Evolutionary conservation across 257 asterid species (phyloP), one percentile per base, ranked within the genome.

Genomic region (Solanum arcanum): DNA sequence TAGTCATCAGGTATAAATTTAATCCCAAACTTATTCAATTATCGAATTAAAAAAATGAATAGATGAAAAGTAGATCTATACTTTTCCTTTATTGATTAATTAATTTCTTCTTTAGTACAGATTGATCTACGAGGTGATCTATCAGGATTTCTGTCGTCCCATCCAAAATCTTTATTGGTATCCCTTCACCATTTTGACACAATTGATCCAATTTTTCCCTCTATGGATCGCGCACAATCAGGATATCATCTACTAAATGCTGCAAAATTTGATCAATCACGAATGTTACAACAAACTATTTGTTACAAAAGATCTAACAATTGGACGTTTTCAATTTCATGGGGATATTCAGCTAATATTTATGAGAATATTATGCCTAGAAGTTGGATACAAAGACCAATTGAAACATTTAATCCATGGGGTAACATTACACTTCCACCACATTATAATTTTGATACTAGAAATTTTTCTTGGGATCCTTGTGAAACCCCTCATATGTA

Each of bases 181-280:
- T 92, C 98, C 59, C 91, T 94, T 16, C 98, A 94, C 90, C 98
- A 94, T 86, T 91, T 92, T 69, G 98, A 94, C 90, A 66, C 10
- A 60, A 89, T 95, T n/a, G 85, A 76, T 1, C 95, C 96, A 5
- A 83, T 92, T 52, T 92, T 91, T 1, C 96, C 96, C 16, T 4
- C 73, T 35, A 90, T 52, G 92, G 84, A 73, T 86, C 89, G 96
- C 1, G 33, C 86, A 3, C 83, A 89, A 23, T 91, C 96, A 13
- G 87, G 91, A 75, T 92, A 86, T 72, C 94, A 93, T 90, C 92
- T 92, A 74, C 91, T 90, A 94, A 88, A 47, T 35, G 93, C 94
- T 23, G 92, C 93, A 6, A 83, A 74, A 2, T 78, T 46, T n/a
- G 96, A 92, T 86, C 94, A 91, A 5, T 91, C 96, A 16, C 91